phyloP scores from a whole-genome alignment of 345 rosid genomes.

The Bruguiera parviflora region DNA sequence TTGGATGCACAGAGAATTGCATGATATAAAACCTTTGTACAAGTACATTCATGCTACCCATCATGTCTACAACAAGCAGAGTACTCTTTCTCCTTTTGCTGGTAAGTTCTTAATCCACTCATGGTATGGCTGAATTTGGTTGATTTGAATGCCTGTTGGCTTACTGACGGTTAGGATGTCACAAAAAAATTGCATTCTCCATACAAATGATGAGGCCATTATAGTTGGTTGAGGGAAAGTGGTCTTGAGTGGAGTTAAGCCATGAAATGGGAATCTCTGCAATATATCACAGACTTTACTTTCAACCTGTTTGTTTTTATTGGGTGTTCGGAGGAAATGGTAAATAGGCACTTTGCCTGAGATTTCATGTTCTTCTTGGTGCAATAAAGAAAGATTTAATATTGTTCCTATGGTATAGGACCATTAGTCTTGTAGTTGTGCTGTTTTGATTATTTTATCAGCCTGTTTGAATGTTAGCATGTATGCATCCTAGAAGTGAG shows the following conservation, averaged over 20 bases:
- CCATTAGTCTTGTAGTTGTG: too few species aligned
- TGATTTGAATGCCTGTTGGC: not conserved
- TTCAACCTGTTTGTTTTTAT: not conserved
- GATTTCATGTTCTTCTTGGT: not conserved
- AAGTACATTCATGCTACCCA: slow-evolving; percentile 86
- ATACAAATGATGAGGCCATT: too few species aligned
- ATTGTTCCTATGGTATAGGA: too few species aligned
- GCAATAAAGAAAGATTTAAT: too few species aligned
- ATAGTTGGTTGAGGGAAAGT: too few species aligned
- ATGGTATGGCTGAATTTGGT: not conserved
- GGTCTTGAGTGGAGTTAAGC: too few species aligned
- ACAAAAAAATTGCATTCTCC: too few species aligned
- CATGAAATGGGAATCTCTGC: not conserved
- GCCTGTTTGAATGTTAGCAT: too few species aligned
- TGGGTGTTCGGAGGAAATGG: not conserved
- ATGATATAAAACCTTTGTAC: slow-evolving; percentile 90
- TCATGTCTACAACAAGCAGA: slow-evolving; percentile 96
- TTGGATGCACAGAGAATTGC: slow-evolving; percentile 95
- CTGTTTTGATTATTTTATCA: too few species aligned
- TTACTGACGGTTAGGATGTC: not conserved
- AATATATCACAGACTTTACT: not conserved
- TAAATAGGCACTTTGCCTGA: not conserved
- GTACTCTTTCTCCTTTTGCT: slow-evolving; percentile 93
- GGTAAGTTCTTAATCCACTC: slow-evolving; percentile 47
- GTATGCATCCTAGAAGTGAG: too few species aligned